These are phyloP conservation scores for Microsporum canis DNA, from an alignment of 2,329 filamentous ascomycete species.

Conservation along the genomic window DNA sequence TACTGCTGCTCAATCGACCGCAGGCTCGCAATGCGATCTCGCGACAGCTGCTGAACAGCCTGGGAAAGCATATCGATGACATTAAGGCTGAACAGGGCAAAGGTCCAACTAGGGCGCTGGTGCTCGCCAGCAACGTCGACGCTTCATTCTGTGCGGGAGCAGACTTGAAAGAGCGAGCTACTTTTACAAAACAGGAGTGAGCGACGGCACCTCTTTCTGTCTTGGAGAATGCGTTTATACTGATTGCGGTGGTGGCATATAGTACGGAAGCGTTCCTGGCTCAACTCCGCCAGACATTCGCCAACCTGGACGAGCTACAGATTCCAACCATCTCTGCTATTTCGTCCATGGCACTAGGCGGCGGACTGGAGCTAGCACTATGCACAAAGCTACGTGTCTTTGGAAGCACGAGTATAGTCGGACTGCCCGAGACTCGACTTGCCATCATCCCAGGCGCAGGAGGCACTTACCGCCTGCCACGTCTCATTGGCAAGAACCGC, in stretches of 20 bases:
- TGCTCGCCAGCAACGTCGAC: constrained; percentile 77
- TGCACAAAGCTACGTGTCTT: constrained; percentile 84
- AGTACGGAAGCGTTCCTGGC: constrained; percentile 71
- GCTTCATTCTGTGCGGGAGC: constrained; percentile 86
- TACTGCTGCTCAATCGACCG: constrained; percentile 79
- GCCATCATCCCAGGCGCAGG: constrained; percentile 93
- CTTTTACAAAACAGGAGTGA: constrained; percentile 68
- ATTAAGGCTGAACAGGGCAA: constrained; percentile 50
- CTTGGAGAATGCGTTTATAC: too few relatives aligned
- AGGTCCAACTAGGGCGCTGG: constrained; percentile 61
- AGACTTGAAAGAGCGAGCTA: constrained; percentile 77
- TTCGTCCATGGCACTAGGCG: constrained; percentile 75
- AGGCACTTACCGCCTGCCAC: constrained; percentile 77
- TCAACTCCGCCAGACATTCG: constrained; percentile 64
- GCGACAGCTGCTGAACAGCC: constrained; percentile 56
- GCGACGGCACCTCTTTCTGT: too few relatives aligned
- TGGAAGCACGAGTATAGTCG: constrained; percentile 63
- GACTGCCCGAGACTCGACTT: constrained; percentile 79
- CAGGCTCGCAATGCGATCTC: constrained; percentile 85
- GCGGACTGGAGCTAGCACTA: constrained; percentile 85
- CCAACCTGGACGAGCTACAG: constrained; percentile 59
- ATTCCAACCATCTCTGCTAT: constrained; percentile 87
- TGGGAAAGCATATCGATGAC: constrained; percentile 60
- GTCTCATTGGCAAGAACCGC: constrained; percentile 63
- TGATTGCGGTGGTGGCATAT: constrained; percentile 10